Percentiles rank a stretch among this genome's conserved stretches.
These are phyloP conservation scores for Dryas drummondii DNA, from an alignment of 306 rosid species.

Conservation along the genomic window DNA sequence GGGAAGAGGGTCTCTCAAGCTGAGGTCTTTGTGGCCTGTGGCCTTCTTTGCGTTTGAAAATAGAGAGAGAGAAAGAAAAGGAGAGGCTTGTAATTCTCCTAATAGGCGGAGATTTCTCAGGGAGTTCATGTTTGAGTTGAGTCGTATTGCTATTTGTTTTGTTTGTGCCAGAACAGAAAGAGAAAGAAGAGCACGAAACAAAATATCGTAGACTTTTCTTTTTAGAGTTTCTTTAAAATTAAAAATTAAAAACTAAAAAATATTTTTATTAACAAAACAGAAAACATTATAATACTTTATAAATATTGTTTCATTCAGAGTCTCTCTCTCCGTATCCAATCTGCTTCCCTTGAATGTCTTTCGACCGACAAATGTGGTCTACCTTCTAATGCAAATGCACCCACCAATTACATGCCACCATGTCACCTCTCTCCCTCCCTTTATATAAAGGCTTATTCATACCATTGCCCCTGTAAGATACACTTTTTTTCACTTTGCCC, in stretches of 20 bases:
- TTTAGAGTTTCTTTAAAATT: background rate
- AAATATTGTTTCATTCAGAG: background rate
- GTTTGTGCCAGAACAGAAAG: slow-evolving; percentile 10
- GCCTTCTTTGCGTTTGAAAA: background rate
- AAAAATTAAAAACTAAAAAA: background rate
- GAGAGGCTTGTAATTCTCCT: slow-evolving; percentile 22
- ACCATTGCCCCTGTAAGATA: no score
- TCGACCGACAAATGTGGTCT: slow-evolving; percentile 24
- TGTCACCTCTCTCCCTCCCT: background rate
- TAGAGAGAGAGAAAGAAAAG: background rate
- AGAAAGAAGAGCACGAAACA: background rate
- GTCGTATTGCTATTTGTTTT: background rate
- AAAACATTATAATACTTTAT: background rate
- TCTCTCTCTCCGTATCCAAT: slow-evolving; percentile 12
- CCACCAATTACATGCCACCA: slow-evolving; percentile 26
- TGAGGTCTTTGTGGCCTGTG: background rate
- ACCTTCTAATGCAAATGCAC: background rate
- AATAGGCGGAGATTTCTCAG: slow-evolving; percentile 41
- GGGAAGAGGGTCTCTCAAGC: background rate
- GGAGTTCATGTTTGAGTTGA: slow-evolving; percentile 25
- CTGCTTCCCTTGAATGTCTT: slow-evolving; percentile 1
- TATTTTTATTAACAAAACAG: background rate
- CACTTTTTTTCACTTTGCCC: no score
- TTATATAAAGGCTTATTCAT: no score
- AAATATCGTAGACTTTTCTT: slow-evolving; percentile 13